Evolutionary conservation across 306 rosid genomes (phyloP).

Genomic region (barrel medic (Medicago truncatula)): DNA sequence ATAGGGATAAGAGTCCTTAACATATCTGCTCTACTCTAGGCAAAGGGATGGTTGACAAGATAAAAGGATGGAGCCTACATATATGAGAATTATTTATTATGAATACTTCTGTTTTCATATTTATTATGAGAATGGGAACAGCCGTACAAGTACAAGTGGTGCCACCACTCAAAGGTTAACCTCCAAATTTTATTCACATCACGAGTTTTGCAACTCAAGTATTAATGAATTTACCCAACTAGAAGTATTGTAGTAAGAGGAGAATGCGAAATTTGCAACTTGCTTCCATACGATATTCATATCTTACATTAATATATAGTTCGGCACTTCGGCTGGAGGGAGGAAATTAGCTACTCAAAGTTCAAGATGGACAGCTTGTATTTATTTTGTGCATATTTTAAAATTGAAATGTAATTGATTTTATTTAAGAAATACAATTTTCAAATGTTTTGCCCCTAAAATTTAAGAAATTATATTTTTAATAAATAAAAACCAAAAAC

Average conservation of each 20-base stretch:
- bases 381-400: background rate
- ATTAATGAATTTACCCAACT: constrained; percentile 41
- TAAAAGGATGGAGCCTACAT: constrained; percentile 27
- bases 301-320: constrained; percentile 1
- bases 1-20: constrained; percentile 47
- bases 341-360: background rate
- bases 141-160: constrained; percentile 17
- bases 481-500: background rate
- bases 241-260: background rate
- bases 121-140: constrained; percentile 32
- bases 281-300: background rate
- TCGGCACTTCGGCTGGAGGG: background rate
- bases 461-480: background rate
- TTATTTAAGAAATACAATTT: background rate
- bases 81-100: constrained; percentile 21
- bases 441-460: background rate
- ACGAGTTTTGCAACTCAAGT: constrained; percentile 38
- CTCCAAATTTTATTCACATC: constrained; percentile 44
- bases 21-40: constrained; percentile 12
- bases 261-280: constrained; percentile 23
- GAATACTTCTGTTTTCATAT: constrained; percentile 36
- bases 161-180: constrained; percentile 16
- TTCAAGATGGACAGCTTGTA: background rate
- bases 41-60: constrained; percentile 33
- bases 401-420: background rate